phyloP scores from a whole-genome alignment of 2,329 filamentous ascomycete species.

The Fusarium dimerum region DNA sequence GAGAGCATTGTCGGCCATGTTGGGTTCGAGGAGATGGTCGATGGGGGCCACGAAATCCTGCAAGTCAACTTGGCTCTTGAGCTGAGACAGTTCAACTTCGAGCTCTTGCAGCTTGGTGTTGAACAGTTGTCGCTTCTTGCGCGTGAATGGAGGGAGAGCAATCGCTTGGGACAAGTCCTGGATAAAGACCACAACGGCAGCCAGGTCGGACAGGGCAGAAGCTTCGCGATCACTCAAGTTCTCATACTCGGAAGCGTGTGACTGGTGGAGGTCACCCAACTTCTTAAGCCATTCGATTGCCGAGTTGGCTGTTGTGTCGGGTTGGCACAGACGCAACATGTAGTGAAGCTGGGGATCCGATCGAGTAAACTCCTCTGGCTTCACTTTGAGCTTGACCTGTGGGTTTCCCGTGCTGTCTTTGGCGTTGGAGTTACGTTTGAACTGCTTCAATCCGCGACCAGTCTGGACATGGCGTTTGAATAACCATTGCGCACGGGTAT shows the following conservation, averaged over 20 bases:
- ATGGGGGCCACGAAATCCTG: slow-evolving; percentile 42
- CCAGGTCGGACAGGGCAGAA: slow-evolving; percentile 38
- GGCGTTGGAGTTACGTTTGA: slow-evolving; percentile 40
- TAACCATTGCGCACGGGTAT: slow-evolving; percentile 35
- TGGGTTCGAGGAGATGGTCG: slow-evolving; percentile 43
- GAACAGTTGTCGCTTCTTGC: slow-evolving; percentile 43
- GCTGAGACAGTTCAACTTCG: slow-evolving; percentile 38
- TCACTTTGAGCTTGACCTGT: slow-evolving; percentile 42
- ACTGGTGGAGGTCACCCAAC: slow-evolving; percentile 38
- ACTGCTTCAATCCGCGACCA: slow-evolving; percentile 38
- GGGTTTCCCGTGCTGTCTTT: slow-evolving; percentile 38
- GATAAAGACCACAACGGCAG: slow-evolving; percentile 40
- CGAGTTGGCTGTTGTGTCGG: slow-evolving; percentile 35
- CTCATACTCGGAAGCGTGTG: slow-evolving; percentile 36
- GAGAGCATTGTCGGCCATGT: slow-evolving; percentile 38
- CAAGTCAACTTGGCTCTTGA: slow-evolving; percentile 42
- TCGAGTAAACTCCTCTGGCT: slow-evolving; percentile 40
- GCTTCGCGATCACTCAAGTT: slow-evolving; percentile 35
- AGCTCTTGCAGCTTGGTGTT: slow-evolving; percentile 34
- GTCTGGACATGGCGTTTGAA: slow-evolving; percentile 45
- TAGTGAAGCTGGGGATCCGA: slow-evolving; percentile 44
- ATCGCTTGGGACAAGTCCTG: slow-evolving; percentile 37
- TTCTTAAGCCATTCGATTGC: slow-evolving; percentile 44
- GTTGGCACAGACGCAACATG: slow-evolving; percentile 46
- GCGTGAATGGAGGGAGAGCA: slow-evolving; percentile 39